These are phyloP conservation scores for Cytospora chrysosperma DNA, from an alignment of 2,329 filamentous ascomycete species.

Conservation along the genomic window DNA sequence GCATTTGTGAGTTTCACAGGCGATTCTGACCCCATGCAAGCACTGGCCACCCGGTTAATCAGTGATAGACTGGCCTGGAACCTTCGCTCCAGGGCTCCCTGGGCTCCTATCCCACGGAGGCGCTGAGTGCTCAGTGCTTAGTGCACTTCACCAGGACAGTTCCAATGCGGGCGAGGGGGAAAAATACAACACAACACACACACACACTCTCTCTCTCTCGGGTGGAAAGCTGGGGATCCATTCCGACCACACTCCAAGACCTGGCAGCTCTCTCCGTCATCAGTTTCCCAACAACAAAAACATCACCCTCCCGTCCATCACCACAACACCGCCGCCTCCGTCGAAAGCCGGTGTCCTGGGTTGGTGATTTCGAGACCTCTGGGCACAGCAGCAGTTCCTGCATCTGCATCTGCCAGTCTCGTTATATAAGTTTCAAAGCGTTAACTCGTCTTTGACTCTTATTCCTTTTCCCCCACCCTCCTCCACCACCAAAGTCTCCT, in stretches of 20 bases:
- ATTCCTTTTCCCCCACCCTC: neutral
- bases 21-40: neutral
- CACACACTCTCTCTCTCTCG: too few relatives aligned
- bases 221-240: conserved; percentile 1
- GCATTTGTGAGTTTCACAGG: conserved; percentile 7
- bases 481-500: neutral
- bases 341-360: conserved; percentile 10
- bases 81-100: neutral
- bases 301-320: neutral
- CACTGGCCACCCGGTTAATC: neutral
- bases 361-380: conserved; percentile 5
- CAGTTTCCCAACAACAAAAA: conserved; percentile 7
- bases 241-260: neutral
- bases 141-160: neutral
- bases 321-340: conserved; percentile 16
- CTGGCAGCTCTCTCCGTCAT: conserved; percentile 8
- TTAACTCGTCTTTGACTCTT: conserved; percentile 24
- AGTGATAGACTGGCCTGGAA: neutral
- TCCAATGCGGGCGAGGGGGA: conserved; percentile 1
- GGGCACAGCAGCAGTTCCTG: conserved; percentile 13
- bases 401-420: conserved; percentile 17
- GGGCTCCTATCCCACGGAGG: neutral
- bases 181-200: conserved; percentile 7
- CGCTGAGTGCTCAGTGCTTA: neutral
- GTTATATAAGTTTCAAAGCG: conserved; percentile 19